These are phyloP conservation scores for Amauroascus niger DNA, from an alignment of 2,329 filamentous ascomycete species.

Conservation along the genomic window DNA sequence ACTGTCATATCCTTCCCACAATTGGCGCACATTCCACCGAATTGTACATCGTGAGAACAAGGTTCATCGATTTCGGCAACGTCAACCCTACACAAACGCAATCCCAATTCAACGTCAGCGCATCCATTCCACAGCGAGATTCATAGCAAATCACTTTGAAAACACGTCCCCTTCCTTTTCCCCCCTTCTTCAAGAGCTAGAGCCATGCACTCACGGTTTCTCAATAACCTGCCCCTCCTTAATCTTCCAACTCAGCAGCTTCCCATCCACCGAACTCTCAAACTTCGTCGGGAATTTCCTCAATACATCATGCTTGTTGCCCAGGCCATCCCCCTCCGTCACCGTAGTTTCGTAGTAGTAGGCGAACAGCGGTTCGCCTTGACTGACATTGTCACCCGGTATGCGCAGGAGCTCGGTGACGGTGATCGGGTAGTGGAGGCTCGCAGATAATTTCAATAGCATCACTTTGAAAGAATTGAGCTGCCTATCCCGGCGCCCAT, in stretches of 20 bases:
- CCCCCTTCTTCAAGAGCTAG: neutral
- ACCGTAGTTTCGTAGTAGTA: constrained; percentile 75
- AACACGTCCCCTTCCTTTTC: neutral
- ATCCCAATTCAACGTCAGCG: neutral
- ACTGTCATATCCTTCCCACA: constrained; percentile 97
- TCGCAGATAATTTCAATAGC: constrained; percentile 40
- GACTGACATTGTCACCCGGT: constrained; percentile 63
- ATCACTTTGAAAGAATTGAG: constrained; percentile 25
- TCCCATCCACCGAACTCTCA: constrained; percentile 74
- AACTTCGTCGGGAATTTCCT: constrained; percentile 68
- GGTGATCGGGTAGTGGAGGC: constrained; percentile 85
- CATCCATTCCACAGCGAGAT: neutral
- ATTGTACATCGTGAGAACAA: constrained; percentile 85
- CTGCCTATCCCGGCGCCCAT: constrained; percentile 7
- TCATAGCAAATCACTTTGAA: too few relatives aligned
- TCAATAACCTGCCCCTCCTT: constrained; percentile 37
- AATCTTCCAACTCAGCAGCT: constrained; percentile 66
- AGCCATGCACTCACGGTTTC: constrained; percentile 30
- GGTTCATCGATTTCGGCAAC: constrained; percentile 77
- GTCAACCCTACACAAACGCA: constrained; percentile 34
- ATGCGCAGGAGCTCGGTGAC: constrained; percentile 74
- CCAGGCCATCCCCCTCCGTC: constrained; percentile 58
- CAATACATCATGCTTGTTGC: constrained; percentile 60
- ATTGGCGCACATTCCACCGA: constrained; percentile 76
- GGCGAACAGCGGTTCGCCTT: constrained; percentile 68